Evolutionary conservation across 1,139 yeast species (phyloP).

Genomic region (Lodderomyces orthopsilosis): DNA sequence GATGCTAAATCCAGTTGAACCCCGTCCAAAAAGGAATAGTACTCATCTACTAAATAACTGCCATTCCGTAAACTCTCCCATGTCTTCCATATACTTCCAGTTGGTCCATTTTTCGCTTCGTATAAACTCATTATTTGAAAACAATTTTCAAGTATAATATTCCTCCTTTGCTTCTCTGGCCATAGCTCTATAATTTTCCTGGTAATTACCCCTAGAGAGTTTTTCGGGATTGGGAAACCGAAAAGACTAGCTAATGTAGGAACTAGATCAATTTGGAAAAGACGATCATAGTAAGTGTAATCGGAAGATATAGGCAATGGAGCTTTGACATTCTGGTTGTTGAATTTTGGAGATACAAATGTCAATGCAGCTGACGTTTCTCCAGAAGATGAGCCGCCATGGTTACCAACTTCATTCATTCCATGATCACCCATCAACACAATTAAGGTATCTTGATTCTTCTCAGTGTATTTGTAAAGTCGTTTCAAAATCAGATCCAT

Average conservation of each 20-base stretch:
- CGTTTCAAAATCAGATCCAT: slow-evolving; percentile 69
- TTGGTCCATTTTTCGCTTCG: slow-evolving; percentile 23
- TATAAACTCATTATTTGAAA: slow-evolving; percentile 50
- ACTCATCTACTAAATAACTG: slow-evolving; percentile 17
- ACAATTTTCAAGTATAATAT: slow-evolving; percentile 57
- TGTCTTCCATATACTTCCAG: slow-evolving; percentile 11
- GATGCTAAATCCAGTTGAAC: slow-evolving; percentile 58
- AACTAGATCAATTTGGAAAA: slow-evolving; percentile 84
- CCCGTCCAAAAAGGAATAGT: slow-evolving; percentile 39
- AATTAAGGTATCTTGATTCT: slow-evolving; percentile 55
- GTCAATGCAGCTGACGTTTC: slow-evolving; percentile 86
- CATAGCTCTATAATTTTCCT: slow-evolving; percentile 55
- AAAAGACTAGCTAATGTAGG: slow-evolving; percentile 77
- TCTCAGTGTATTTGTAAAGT: slow-evolving; percentile 44
- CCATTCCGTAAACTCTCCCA: slow-evolving; percentile 16
- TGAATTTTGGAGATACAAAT: slow-evolving; percentile 62
- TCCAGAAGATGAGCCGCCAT: slow-evolving; percentile 91
- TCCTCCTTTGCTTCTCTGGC: slow-evolving; percentile 32
- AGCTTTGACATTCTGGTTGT: slow-evolving; percentile 21
- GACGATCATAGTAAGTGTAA: slow-evolving; percentile 49
- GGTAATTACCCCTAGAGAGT: slow-evolving; percentile 75
- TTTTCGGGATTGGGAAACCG: slow-evolving; percentile 81
- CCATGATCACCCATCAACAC: slow-evolving; percentile 94
- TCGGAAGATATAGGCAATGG: slow-evolving; percentile 39
- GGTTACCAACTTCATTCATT: slow-evolving; percentile 91